Conservation (phyloP, 768 basidiomycete genomes). For the Mrakia frigida region DNA sequence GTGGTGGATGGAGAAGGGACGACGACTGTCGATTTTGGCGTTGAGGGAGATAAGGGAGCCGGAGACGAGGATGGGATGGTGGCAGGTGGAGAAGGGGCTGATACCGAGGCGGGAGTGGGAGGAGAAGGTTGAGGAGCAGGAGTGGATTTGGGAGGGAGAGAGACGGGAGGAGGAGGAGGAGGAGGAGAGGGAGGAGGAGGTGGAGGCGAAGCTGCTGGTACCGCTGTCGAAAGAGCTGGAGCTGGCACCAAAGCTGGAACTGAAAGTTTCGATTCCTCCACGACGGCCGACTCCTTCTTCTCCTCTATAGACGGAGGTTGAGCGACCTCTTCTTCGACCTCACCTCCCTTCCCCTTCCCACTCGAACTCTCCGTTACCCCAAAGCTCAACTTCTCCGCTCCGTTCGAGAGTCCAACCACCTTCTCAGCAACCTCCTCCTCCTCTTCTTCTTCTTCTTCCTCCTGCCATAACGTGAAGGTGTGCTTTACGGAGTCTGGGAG, state of each 20-base stretch:
- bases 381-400: not conserved
- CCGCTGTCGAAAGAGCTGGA: not conserved
- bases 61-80: not conserved
- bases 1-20: not conserved
- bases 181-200: not conserved
- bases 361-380: not conserved
- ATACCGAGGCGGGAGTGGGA: not conserved
- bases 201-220: not conserved
- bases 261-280: not conserved
- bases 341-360: not conserved
- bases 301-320: not conserved
- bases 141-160: not conserved
- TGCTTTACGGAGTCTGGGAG: not conserved
- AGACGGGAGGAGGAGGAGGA: not conserved
- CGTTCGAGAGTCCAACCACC: too few species aligned
- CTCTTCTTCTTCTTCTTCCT: not conserved
- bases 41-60: not conserved
- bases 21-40: not conserved
- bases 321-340: not conserved
- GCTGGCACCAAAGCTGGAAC: not conserved
- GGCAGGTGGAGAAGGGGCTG: not conserved
- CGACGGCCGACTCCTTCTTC: not conserved
- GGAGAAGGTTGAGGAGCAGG: conserved; percentile 2
- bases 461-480: not conserved
- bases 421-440: not conserved